Percentiles rank a stretch among this genome's conserved stretches.
Conservation (phyloP, 2,329 filamentous ascomycete genomes). For the Pyricularia grisea region DNA sequence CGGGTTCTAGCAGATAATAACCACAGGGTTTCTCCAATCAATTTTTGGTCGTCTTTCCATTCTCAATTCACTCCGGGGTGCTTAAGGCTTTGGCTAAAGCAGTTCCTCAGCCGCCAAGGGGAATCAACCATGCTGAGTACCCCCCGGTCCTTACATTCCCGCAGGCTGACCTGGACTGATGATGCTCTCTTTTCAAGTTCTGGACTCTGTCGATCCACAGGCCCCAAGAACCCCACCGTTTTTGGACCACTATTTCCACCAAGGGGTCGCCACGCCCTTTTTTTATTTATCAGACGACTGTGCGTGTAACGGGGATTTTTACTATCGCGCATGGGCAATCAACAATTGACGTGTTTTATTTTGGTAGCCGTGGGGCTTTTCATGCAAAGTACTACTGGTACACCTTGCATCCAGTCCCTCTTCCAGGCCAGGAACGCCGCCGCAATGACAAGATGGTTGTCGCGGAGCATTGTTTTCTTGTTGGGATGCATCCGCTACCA, state of each 20-base stretch:
- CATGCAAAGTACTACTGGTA: not conserved
- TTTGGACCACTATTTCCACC: not conserved
- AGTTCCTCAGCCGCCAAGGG: not conserved
- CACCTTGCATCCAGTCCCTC: not conserved
- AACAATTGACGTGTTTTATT: not conserved
- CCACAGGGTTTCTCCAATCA: not conserved
- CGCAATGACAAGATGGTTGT: not conserved
- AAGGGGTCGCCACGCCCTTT: not conserved
- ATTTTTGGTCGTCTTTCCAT: not conserved
- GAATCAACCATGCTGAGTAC: not conserved
- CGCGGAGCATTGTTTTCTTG: not conserved
- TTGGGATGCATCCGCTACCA: not conserved
- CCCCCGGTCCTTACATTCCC: not conserved
- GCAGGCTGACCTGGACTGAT: not conserved
- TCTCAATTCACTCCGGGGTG: not conserved
- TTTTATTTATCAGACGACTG: not conserved
- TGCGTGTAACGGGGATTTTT: not conserved
- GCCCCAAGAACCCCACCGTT: not conserved
- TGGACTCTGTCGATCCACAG: not conserved
- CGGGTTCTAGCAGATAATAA: not conserved
- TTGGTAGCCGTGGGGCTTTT: not conserved
- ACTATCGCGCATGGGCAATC: not conserved
- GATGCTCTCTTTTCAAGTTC: not conserved
- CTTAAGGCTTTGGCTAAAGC: not conserved
- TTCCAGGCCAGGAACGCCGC: not conserved